Evolutionary conservation across 768 basidiomycete species (phyloP), one percentile per base, ranked within the genome.

Genomic region (Rhodotorula babjevae): DNA sequence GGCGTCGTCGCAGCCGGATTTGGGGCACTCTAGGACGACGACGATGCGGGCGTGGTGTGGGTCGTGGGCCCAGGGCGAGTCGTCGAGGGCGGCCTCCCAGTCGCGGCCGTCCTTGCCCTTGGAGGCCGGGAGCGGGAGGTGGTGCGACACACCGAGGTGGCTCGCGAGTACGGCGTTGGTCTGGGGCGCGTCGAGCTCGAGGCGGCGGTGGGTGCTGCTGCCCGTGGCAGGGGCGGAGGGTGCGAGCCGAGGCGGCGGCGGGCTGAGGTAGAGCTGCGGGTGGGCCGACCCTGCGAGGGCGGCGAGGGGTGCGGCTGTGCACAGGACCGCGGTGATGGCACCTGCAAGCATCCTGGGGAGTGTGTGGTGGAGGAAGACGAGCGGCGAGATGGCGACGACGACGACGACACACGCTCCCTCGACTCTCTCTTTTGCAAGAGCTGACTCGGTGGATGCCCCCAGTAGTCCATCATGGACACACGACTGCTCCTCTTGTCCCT

Each of bases 111-210:
- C 15, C 16, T 33, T 5, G 61, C 44, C 27, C 2, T 46, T 25
- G 2, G 56, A n/a, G 18, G 65, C 55, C 23, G 71, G 75, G 18
- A 70, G 44, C 7, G 52, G 40, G 46, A 65, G 63, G 66, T 70
- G 69, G 31, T 69, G 63, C 4, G 66, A 55, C 14, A 73, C 75
- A 46, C 66, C 69, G 55, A 76, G 64, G 61, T 71, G 72, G 64
- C 73, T 69, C 6, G 75, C 75, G 56, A 76, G 63, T 29, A 68
- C 56, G 3, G 75, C 75, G 69, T 76, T 76, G 46, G 75, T 49
- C 52, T 76, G 69, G 0, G 68, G 66, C 7, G 75, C 66, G 8
- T 58, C 59, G 44, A 69, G 59, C 33, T 25, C 15, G 31, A 47
- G n/a, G 0, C 49, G 33, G 4, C 18, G 8, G 44, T 15, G 44